These are phyloP conservation scores for Globisporangium cylindrosporum DNA, from an alignment of 352 stramenopile genomes.

Conservation along the genomic window DNA sequence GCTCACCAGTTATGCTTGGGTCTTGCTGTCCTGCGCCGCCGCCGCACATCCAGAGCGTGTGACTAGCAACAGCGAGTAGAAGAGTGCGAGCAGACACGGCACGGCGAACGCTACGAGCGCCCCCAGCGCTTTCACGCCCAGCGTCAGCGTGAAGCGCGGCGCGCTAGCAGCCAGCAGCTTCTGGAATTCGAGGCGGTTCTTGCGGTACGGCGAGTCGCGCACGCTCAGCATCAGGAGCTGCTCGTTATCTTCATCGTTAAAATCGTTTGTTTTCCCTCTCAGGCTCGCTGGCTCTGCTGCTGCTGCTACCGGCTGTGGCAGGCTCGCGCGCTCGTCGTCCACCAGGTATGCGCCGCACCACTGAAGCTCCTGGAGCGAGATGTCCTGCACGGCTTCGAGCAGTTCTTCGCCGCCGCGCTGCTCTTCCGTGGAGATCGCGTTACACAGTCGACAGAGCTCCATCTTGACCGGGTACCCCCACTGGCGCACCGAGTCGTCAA, in stretches of 20 bases:
- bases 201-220: constrained; percentile 47
- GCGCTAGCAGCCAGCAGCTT: constrained; percentile 8
- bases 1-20: not conserved
- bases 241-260: not conserved
- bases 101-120: constrained; percentile 13
- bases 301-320: constrained; percentile 5
- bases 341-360: constrained; percentile 48
- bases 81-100: constrained; percentile 10
- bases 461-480: constrained; percentile 55
- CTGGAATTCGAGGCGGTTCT: constrained; percentile 59
- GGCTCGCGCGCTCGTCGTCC: constrained; percentile 8
- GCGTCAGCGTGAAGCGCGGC: constrained; percentile 13
- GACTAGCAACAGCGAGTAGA: not conserved
- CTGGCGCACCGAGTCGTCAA: constrained; percentile 36
- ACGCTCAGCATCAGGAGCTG: constrained; percentile 6
- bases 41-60: not conserved
- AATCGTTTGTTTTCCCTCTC: not conserved
- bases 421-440: constrained; percentile 31
- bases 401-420: constrained; percentile 24
- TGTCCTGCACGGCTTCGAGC: constrained; percentile 29
- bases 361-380: constrained; percentile 43
- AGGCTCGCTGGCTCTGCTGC: not conserved
- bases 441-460: constrained; percentile 41
- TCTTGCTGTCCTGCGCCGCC: not conserved
- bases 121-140: constrained; percentile 10